Base-by-base conservation (phyloP, 106 monocot genomes). In the Gastrodia elata region DNA sequence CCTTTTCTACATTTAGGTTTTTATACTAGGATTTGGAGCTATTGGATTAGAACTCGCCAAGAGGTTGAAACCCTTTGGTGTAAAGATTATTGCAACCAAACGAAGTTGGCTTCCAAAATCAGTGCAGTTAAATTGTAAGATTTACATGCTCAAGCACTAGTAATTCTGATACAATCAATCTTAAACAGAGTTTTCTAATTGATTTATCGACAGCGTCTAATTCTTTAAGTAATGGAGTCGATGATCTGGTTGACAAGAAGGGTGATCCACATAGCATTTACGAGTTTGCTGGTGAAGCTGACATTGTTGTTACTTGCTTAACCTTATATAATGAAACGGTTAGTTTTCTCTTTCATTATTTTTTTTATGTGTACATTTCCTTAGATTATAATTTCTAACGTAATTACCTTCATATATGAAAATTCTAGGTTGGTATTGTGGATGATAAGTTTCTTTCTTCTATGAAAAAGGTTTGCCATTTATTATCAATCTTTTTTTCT, bases 211-310 rank as follows among this genome's bases (percentile, higher is more conserved):
- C 65, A 46, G 68, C 13, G 24, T 73, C 82, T 48, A 49, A 32
- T 73, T 2, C 9, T 39, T 4, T 49, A 74, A 82, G 57, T 73
- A 83, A 81, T 59, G 93, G 59, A 10, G 48, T 73, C 35, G 84
- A 76, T 72, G 68, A 24, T 26, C 55, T 97, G 27, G 79, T 93
- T 76, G 88, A 97, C 56, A 80, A 82, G 76, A 97, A 82, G 79
- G 92, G 96, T 74, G 82, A 78, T 25, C 84, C 80, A 43, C 84
- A 93, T 30, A 78, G 87, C 65, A 75, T 86, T n/a, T 86, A 84
- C 82, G 81, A 88, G 68, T 97, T 97, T 87, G 93, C 96, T 81
- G 64, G 68, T 26, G 86, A 92, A 75, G 96, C 96, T 76, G 93
- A 97, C 59, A 97, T 97, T 74, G 86, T 97, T 39, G 84, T 86